Evolutionary conservation across 306 rosid species (phyloP), one percentile per base, ranked within the genome.

Genomic region (Urtica urens): DNA sequence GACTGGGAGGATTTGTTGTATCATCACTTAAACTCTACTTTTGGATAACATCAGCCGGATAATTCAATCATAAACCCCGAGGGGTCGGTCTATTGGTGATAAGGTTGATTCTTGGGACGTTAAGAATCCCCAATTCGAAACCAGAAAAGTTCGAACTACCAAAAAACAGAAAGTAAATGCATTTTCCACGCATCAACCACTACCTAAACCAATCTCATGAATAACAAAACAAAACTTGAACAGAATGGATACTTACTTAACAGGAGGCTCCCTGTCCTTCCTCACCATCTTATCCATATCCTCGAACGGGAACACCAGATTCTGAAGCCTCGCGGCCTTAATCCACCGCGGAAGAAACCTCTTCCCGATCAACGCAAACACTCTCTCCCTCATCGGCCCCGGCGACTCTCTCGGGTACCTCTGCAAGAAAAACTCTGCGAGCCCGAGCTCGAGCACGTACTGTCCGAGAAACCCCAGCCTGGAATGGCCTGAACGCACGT

Each of bases 301-400:
- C 59, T 81, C 99, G 25, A 42, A 81, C 5, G 99, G 87, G 55
- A 90, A 81, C 22, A 90, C 57, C 92, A 90, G 63, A 59, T 85
- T 85, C 70, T 90, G 99, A 78, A 90, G 79, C 68, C 95, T 85
- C 28, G 99, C 99, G 0, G 87, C 95, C 68, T 81, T 75, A 46
- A 85, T 79, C 95, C 99, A 81, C 70, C 35, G 45, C 4, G 95
- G 94, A 69, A 90, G 65, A 62, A 45, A 66, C 60, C 77, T 67
- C 79, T 90, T 90, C 62, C 99, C 99, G 45, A 79, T 90, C 57
- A 85, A 64, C 23, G 52, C 95, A 49, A 53, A 85, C 55, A 90
- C 94, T 51, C 99, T 81, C 73, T 90, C 99, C 68, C 99, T 79
- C 95, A 90, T 85, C 0, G 99, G 99, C 57, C 92, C 95, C 1